A percentile compares a stretch with the other conserved stretches of the same genome.
Conservation (phyloP, 2,329 filamentous ascomycete genomes). For the Aspergillus sp. region DNA sequence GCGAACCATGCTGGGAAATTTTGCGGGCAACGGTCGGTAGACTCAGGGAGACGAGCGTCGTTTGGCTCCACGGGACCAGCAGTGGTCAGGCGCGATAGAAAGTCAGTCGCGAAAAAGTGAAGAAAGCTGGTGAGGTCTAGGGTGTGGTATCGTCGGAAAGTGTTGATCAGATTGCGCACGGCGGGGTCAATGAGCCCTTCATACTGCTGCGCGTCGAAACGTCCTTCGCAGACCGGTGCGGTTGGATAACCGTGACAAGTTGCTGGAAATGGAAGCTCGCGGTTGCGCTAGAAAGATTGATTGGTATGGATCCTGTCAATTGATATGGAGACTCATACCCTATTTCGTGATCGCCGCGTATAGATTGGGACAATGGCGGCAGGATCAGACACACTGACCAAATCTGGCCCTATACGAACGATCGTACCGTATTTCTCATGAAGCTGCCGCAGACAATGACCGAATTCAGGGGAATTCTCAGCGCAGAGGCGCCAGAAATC, state of each 20-base stretch:
- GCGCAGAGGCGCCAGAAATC: constrained; percentile 12
- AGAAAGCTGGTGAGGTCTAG: constrained; percentile 8
- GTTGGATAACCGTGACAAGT: neutral
- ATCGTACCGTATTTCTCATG: constrained; percentile 16
- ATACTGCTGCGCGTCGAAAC: neutral
- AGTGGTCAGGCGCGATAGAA: neutral
- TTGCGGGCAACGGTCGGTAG: neutral
- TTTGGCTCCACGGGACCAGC: neutral
- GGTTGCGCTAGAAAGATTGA: neutral
- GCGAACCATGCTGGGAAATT: neutral
- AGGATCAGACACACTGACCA: constrained; percentile 16
- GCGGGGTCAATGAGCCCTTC: constrained; percentile 11
- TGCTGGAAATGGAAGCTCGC: neutral
- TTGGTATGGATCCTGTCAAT: neutral
- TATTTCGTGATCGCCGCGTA: neutral
- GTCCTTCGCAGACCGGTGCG: neutral
- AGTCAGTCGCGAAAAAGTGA: constrained; percentile 6
- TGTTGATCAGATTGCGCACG: constrained; percentile 5
- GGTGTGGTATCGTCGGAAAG: constrained; percentile 5
- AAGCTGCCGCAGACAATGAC: constrained; percentile 6
- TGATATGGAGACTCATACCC: constrained; percentile 1
- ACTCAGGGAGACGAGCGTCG: neutral
- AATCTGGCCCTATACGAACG: constrained; percentile 16
- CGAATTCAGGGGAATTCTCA: constrained; percentile 4
- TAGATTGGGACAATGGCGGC: constrained; percentile 3